These are phyloP conservation scores for Axilococcus clingmanii DNA, from an alignment of 139 green algal species.

Conservation along the genomic window DNA sequence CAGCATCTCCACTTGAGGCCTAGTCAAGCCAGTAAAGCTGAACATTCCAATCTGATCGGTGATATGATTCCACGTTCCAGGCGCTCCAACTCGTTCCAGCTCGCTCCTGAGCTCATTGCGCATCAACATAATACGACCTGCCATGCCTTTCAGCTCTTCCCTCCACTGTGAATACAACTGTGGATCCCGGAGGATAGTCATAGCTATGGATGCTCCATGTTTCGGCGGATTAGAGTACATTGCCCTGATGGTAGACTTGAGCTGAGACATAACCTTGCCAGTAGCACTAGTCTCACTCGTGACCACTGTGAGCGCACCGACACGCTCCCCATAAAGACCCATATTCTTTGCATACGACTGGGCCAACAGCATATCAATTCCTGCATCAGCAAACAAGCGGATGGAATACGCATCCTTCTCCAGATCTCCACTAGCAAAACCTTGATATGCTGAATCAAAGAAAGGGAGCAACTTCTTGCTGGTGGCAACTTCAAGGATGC, in stretches of 20 bases:
- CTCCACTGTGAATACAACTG: conserved; percentile 88
- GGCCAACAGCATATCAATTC: conserved; percentile 79
- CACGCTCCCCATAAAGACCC: conserved; percentile 92
- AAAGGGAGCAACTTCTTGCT: conserved; percentile 68
- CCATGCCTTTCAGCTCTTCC: conserved; percentile 92
- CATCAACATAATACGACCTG: conserved; percentile 86
- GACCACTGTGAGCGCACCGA: conserved; percentile 87
- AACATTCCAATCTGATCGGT: conserved; percentile 94
- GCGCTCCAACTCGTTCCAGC: conserved; percentile 51
- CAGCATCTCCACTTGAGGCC: conserved; percentile 87
- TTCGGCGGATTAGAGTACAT: conserved; percentile 56
- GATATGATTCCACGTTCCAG: conserved; percentile 89
- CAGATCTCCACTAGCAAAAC: conserved; percentile 78
- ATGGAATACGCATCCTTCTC: conserved; percentile 86
- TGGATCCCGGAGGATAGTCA: conserved; percentile 66
- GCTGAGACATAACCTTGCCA: conserved; percentile 68
- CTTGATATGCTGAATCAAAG: conserved; percentile 93
- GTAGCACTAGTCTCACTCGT: conserved; percentile 45
- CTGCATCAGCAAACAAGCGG: conserved; percentile 76
- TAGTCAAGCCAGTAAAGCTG: conserved; percentile 83
- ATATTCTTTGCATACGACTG: conserved; percentile 94
- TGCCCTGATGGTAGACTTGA: conserved; percentile 83
- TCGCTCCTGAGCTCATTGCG: conserved; percentile 61
- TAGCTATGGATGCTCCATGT: conserved; percentile 83
- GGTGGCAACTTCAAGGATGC: conserved; percentile 77